phyloP scores from a whole-genome alignment of 306 rosid species.

The Oxytropis ochrocephala region DNA sequence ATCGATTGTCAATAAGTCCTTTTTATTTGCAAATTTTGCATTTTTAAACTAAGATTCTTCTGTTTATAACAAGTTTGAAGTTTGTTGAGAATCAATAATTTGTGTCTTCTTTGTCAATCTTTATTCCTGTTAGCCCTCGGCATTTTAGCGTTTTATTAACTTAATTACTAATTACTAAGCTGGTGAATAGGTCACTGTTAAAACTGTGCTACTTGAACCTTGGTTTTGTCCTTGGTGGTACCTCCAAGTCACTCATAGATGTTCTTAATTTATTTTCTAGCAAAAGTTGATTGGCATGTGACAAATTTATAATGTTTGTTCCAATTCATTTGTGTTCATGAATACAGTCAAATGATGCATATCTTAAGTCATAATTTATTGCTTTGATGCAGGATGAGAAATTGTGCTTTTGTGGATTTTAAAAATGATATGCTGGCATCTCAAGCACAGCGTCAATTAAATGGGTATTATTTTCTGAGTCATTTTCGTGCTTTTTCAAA shows the following conservation, averaged over 20 bases:
- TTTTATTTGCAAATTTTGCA: no score
- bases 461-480: conserved; percentile 43
- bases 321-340: neutral
- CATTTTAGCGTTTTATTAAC: neutral
- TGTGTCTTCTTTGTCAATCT: neutral
- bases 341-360: neutral
- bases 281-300: neutral
- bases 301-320: neutral
- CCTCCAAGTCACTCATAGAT: neutral
- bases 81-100: no score
- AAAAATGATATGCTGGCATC: conserved; percentile 57
- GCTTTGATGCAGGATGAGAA: conserved; percentile 48
- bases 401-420: conserved; percentile 77
- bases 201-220: neutral
- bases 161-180: neutral
- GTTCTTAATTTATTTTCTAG: neutral
- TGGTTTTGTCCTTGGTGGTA: neutral
- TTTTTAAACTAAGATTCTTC: no score
- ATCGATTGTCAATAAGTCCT: no score
- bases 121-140: neutral
- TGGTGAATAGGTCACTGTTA: neutral
- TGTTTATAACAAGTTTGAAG: no score
- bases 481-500: neutral
- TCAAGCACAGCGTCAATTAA: conserved; percentile 68
- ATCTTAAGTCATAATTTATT: neutral